These are phyloP conservation scores for Pleurotus sapidus DNA, from an alignment of 768 basidiomycete species.

Conservation along the genomic window DNA sequence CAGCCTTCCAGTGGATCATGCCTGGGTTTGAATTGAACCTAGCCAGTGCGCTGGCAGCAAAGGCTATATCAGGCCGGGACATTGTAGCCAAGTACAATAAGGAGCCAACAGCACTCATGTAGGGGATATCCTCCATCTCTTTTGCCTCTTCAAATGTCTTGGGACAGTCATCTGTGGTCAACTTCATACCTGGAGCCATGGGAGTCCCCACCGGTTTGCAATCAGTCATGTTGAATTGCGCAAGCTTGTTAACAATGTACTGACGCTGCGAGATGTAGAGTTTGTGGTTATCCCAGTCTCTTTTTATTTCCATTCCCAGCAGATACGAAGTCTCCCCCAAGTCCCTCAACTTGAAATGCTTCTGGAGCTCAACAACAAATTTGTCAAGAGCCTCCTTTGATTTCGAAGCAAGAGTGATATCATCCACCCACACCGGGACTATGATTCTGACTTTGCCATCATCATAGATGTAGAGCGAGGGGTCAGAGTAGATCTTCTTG, in stretches of 20 bases:
- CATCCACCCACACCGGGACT: slow-evolving; percentile 27
- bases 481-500: slow-evolving; percentile 18
- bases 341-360: slow-evolving; percentile 25
- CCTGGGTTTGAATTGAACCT: slow-evolving; percentile 23
- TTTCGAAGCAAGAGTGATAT: slow-evolving; percentile 25
- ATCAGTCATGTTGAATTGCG: slow-evolving; percentile 22
- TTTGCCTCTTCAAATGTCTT: slow-evolving; percentile 15
- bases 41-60: too few relatives aligned
- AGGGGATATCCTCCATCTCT: slow-evolving; percentile 24
- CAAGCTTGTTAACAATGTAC: slow-evolving; percentile 22
- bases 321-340: slow-evolving; percentile 21
- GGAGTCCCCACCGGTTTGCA: slow-evolving; percentile 28
- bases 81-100: slow-evolving; percentile 11
- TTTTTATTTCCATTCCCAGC: slow-evolving; percentile 26
- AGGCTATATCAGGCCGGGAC: too few relatives aligned
- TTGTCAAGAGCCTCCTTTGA: slow-evolving; percentile 11
- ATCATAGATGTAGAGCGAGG: slow-evolving; percentile 24
- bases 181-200: slow-evolving; percentile 20
- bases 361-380: slow-evolving; percentile 19
- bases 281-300: slow-evolving; percentile 14
- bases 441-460: slow-evolving; percentile 20
- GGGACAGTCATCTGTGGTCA: slow-evolving; percentile 18
- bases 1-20: slow-evolving; percentile 30
- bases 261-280: slow-evolving; percentile 23
- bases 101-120: slow-evolving; percentile 24